Evolutionary conservation across 2,329 filamentous ascomycete species (phyloP).

Genomic region (Trichoderma afroharzianum): DNA sequence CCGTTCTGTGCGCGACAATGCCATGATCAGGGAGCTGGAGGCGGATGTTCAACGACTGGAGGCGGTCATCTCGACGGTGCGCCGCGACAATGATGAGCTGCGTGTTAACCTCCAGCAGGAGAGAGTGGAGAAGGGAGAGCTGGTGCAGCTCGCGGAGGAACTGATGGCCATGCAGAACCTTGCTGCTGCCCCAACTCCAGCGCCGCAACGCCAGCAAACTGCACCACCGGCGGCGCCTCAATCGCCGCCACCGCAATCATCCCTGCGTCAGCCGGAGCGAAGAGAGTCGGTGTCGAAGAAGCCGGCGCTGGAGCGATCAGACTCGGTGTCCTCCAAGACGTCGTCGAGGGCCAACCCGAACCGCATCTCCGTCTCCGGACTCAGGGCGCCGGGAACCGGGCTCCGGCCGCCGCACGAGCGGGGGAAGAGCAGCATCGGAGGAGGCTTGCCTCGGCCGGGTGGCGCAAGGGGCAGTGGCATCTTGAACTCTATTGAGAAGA

Average conservation of each 20-base stretch:
- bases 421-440: conserved; percentile 41
- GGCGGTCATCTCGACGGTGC: conserved; percentile 66
- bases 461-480: conserved; percentile 59
- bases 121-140: conserved; percentile 77
- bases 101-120: conserved; percentile 66
- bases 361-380: conserved; percentile 44
- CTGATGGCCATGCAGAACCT: conserved; percentile 68
- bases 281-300: not conserved
- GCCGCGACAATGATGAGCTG: conserved; percentile 65
- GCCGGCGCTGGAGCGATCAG: conserved; percentile 20
- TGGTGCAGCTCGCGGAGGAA: conserved; percentile 78
- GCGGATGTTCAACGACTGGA: conserved; percentile 73
- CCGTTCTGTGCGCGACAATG: conserved; percentile 61
- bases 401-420: conserved; percentile 43
- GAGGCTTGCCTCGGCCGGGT: conserved; percentile 48
- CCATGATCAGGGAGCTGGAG: conserved; percentile 65
- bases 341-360: conserved; percentile 45
- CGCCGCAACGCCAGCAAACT: conserved; percentile 17
- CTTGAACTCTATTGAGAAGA: conserved; percentile 82
- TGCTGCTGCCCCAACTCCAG: conserved; percentile 23
- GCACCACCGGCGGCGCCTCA: conserved; percentile 5
- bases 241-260: conserved; percentile 20
- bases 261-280: conserved; percentile 19
- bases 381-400: conserved; percentile 55
- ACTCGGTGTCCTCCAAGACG: conserved; percentile 30